Evolutionary conservation across 108 stramenopile species (phyloP), one percentile per base, ranked within the genome.

Genomic region (Chaetoceros tenuissimus): DNA sequence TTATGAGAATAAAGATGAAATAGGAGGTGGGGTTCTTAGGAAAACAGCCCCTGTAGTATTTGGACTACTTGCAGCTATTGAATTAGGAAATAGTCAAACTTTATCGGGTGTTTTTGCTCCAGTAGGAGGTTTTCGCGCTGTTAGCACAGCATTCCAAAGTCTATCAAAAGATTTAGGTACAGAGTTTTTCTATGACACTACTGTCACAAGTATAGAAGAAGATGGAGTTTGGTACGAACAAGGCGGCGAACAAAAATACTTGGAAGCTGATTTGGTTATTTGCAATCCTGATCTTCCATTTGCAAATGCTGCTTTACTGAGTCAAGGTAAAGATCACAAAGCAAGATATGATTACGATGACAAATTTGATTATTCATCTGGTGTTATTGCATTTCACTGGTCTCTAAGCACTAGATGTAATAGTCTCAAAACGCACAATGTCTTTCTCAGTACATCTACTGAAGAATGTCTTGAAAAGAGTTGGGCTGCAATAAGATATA

Each of bases 311-410:
- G 72, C 71, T 18, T 77, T 92, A 0, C 21, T 92, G n/a, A 45
- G 24, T 29, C 34, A 40, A 44, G 18, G 5, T 18, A 47, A 22
- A 31, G 30, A 2, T 25, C 27, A 56, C 49, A 23, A 60, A 60
- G 62, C 57, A 10, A 47, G 24, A 20, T 90, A 74, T 66, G 89
- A 90, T 62, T 90, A 85, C 83, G 71, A 84, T 52, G 83, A 84
- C 28, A 46, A 66, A 3, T 82, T 78, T 63, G 66, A 74, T 27
- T 90, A 78, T 60, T 82, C 81, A 55, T 80, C 76, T 60, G 89
- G 89, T 7, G 89, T 90, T 16, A 73, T 96, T 73, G 81, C 94
- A 24, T 94, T 96, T 57, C 86, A 93, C 68, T 93, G 92, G 89
- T 92, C 89, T 17, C 40, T 87, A 20, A 65, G 78, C 45, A 66